phyloP scores from a whole-genome alignment of 2,329 filamentous ascomycete species.

The Coniochaeta sp. region DNA sequence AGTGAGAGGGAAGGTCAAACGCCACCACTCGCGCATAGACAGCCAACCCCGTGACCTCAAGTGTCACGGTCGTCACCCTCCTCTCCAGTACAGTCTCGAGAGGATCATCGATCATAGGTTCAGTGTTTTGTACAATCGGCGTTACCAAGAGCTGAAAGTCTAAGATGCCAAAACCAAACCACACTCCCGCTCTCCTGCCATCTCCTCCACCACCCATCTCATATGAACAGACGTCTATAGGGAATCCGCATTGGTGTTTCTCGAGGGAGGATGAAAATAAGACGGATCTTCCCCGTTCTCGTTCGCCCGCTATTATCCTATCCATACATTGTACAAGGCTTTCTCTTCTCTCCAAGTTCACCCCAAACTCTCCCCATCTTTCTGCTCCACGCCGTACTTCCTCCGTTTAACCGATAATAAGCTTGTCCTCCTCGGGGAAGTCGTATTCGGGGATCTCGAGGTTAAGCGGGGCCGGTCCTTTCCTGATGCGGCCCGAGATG shows the following conservation, averaged over 20 bases:
- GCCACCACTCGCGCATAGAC: too few species aligned
- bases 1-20: too few species aligned
- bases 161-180: slow-evolving; percentile 9
- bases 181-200: not conserved
- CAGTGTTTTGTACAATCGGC: slow-evolving; percentile 16
- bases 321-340: slow-evolving; percentile 6
- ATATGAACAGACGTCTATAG: slow-evolving; percentile 7
- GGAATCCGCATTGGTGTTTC: not conserved
- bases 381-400: too few species aligned
- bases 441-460: slow-evolving; percentile 90
- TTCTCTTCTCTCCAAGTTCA: not conserved
- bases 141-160: slow-evolving; percentile 11
- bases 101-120: slow-evolving; percentile 6
- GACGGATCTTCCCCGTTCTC: not conserved
- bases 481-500: slow-evolving; percentile 96
- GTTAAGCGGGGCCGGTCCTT: slow-evolving; percentile 94
- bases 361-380: too few species aligned
- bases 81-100: not conserved
- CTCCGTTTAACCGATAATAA: slow-evolving; percentile 79
- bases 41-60: not conserved
- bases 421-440: slow-evolving; percentile 81
- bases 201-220: not conserved
- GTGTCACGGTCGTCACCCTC: too few species aligned
- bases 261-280: slow-evolving; percentile 3
- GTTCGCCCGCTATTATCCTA: slow-evolving; percentile 7